Evolutionary conservation across 129 eudicot species (phyloP).

Genomic region (Escallonia herrerae): DNA sequence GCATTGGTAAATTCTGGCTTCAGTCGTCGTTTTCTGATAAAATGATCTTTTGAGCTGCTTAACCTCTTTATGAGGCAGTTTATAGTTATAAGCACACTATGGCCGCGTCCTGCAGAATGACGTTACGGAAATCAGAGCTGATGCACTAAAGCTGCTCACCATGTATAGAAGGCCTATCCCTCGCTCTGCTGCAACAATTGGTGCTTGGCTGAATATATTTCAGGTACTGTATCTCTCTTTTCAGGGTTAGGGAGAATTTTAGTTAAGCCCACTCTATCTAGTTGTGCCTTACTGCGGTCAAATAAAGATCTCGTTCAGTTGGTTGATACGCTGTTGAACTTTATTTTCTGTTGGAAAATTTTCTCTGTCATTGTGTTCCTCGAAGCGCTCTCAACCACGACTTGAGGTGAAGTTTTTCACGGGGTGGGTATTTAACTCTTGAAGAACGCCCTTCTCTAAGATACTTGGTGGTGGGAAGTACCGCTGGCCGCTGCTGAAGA

Average conservation of each 20-base stretch:
- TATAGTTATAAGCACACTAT: constrained; percentile 3
- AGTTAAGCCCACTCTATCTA: not conserved
- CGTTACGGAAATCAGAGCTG: constrained; percentile 85
- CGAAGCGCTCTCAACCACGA: too few species aligned
- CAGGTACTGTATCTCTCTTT: constrained; percentile 37
- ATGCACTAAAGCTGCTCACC: constrained; percentile 83
- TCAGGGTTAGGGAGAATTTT: not conserved
- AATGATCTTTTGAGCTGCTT: constrained; percentile 2
- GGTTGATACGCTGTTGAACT: too few species aligned
- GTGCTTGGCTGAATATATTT: constrained; percentile 95
- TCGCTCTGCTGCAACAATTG: constrained; percentile 75
- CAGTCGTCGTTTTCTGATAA: not conserved
- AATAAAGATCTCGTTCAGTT: too few species aligned
- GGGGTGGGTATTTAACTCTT: too few species aligned
- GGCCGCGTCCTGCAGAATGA: constrained; percentile 47
- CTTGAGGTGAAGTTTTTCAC: too few species aligned
- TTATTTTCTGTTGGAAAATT: too few species aligned
- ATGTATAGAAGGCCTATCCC: constrained; percentile 85
- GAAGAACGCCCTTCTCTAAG: too few species aligned
- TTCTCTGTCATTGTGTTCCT: too few species aligned
- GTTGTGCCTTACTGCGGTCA: not conserved
- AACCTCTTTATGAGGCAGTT: not conserved
- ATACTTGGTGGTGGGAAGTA: too few species aligned
- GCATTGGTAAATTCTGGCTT: constrained; percentile 47
- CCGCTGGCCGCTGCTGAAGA: too few species aligned